These are phyloP conservation scores for Corymbia maculata DNA, from an alignment of 345 rosid genomes.

Conservation along the genomic window DNA sequence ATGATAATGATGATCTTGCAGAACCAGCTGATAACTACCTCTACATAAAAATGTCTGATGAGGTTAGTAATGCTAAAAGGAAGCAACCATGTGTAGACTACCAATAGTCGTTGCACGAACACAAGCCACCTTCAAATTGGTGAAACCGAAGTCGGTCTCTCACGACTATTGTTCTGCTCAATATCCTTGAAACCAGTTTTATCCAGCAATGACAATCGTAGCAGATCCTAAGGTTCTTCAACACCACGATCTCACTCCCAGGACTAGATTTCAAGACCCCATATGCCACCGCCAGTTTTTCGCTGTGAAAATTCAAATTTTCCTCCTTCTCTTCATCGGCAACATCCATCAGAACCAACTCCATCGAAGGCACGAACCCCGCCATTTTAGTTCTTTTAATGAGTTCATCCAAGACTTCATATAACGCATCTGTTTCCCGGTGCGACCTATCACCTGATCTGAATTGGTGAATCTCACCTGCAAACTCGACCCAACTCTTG, in stretches of 20 bases:
- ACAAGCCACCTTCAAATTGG: constrained; percentile 61
- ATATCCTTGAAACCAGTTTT: constrained; percentile 47
- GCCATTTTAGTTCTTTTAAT: constrained; percentile 30
- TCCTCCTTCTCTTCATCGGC: constrained; percentile 82
- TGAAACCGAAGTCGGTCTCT: constrained; percentile 85
- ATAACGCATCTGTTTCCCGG: constrained; percentile 45
- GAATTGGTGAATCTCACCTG: constrained; percentile 55
- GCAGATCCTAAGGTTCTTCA: constrained; percentile 75
- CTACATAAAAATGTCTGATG: background rate
- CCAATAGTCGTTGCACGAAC: constrained; percentile 77
- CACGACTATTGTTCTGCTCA: constrained; percentile 50
- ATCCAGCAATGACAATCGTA: constrained; percentile 77
- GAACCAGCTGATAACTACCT: background rate
- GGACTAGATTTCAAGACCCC: constrained; percentile 66
- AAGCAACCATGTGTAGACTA: constrained; percentile 5
- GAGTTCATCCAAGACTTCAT: constrained; percentile 42
- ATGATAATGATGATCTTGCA: background rate
- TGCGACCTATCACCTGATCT: constrained; percentile 69
- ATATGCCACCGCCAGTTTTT: constrained; percentile 76
- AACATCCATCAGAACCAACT: constrained; percentile 79
- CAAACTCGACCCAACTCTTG: constrained; percentile 74
- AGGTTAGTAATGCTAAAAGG: background rate
- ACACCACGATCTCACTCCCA: constrained; percentile 50
- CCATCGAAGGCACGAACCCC: constrained; percentile 56
- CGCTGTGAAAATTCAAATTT: constrained; percentile 64